phyloP scores from a whole-genome alignment of 495 filamentous ascomycete species.

The Penicillium desertorum region DNA sequence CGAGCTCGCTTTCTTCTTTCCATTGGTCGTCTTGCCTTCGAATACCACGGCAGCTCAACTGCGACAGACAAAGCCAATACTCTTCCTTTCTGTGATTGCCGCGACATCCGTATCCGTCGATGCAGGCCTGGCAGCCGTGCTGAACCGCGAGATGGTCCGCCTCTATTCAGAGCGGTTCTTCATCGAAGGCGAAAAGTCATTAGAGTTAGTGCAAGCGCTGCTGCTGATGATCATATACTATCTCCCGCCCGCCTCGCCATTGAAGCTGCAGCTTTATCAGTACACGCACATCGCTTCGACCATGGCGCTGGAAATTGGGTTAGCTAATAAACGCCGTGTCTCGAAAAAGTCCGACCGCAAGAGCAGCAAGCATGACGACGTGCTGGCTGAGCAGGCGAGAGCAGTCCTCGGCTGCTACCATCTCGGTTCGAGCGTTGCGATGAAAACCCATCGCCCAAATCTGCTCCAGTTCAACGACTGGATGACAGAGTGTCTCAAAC shows the following conservation, averaged over 20 bases:
- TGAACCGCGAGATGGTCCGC: constrained; percentile 49
- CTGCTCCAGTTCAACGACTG: constrained; percentile 51
- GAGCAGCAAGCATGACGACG: constrained; percentile 31
- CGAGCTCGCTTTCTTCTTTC: constrained; percentile 44
- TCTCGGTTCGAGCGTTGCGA: constrained; percentile 48
- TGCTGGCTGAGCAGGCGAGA: constrained; percentile 43
- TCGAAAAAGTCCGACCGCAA: constrained; percentile 26
- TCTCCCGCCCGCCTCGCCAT: constrained; percentile 46
- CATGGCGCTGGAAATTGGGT: constrained; percentile 55
- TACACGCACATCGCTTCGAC: constrained; percentile 55
- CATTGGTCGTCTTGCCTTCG: constrained; percentile 41
- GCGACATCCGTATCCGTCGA: constrained; percentile 47
- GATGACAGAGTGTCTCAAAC: constrained; percentile 47
- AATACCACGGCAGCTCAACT: constrained; percentile 42
- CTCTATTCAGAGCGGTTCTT: constrained; percentile 50
- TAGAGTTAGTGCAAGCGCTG: constrained; percentile 53
- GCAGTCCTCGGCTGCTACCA: constrained; percentile 51
- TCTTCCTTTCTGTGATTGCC: constrained; percentile 52
- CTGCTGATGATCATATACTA: constrained; percentile 51
- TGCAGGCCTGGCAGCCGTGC: constrained; percentile 38
- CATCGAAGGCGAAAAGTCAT: constrained; percentile 51
- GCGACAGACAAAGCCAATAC: constrained; percentile 45
- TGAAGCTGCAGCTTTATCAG: constrained; percentile 53
- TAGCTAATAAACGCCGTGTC: constrained; percentile 38
- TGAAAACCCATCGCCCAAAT: constrained; percentile 52